phyloP scores from a whole-genome alignment of 306 rosid species.

The Trichosanthes truncata region DNA sequence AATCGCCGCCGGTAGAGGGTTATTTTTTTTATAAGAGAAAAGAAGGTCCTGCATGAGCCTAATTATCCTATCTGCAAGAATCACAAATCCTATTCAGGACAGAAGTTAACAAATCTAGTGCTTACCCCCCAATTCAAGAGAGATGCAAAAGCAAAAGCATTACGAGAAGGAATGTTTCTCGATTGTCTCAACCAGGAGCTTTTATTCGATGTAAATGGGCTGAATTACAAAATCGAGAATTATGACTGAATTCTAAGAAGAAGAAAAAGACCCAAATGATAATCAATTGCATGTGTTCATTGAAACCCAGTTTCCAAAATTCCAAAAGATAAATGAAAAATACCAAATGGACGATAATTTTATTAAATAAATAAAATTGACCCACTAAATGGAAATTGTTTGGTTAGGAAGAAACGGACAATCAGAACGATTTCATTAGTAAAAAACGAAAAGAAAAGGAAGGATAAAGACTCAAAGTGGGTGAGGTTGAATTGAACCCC shows the following conservation, averaged over 20 bases:
- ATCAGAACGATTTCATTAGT: neutral
- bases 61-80: neutral
- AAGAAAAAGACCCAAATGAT: conserved; percentile 23
- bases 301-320: conserved; percentile 21
- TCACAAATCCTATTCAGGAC: neutral
- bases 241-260: no score
- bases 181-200: no score
- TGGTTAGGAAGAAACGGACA: conserved; percentile 11
- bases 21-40: no score
- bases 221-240: no score
- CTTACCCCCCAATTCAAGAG: conserved; percentile 8
- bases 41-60: neutral
- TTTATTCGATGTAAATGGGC: no score
- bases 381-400: conserved; percentile 21
- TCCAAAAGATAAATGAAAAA: conserved; percentile 16
- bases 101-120: neutral
- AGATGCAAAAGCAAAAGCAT: neutral
- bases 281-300: conserved; percentile 26
- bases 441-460: neutral
- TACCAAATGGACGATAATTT: conserved; percentile 8
- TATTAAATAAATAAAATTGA: conserved; percentile 27
- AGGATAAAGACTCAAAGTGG: conserved; percentile 10
- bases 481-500: neutral
- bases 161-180: no score
- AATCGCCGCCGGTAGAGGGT: no score